These are phyloP conservation scores for Colletotrichum phormii DNA, from an alignment of 2,329 filamentous ascomycete genomes.

Conservation along the genomic window DNA sequence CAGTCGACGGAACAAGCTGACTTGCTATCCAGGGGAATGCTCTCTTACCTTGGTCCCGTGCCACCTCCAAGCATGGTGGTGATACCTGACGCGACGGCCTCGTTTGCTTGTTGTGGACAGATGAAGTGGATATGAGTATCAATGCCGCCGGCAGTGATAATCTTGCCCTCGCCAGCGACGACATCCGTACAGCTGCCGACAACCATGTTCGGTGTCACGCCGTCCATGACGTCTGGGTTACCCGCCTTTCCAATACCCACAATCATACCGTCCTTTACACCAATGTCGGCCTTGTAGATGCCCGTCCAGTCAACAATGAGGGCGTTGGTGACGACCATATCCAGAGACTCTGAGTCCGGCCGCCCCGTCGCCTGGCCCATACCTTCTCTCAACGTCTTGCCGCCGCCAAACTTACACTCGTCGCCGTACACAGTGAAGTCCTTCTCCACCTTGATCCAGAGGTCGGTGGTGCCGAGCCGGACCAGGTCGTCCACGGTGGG, in stretches of 20 bases:
- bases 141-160: conserved; percentile 89
- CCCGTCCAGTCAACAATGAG: conserved; percentile 91
- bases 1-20: conserved; percentile 29
- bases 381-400: conserved; percentile 92
- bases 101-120: conserved; percentile 89
- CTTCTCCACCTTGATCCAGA: conserved; percentile 91
- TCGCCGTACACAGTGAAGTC: conserved; percentile 89
- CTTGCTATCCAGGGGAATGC: background rate
- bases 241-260: conserved; percentile 93
- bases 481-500: conserved; percentile 91
- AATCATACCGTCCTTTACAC: conserved; percentile 88
- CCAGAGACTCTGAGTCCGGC: conserved; percentile 77
- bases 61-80: conserved; percentile 93
- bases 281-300: conserved; percentile 97
- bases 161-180: conserved; percentile 89
- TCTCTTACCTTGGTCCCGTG: conserved; percentile 81
- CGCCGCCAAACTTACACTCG: conserved; percentile 94
- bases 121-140: conserved; percentile 96
- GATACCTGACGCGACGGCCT: conserved; percentile 85
- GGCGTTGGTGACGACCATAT: conserved; percentile 90
- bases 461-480: conserved; percentile 82
- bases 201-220: conserved; percentile 81
- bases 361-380: conserved; percentile 93
- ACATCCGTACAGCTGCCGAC: conserved; percentile 92
- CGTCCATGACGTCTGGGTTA: conserved; percentile 97